phyloP scores from a whole-genome alignment of 1,284 basidiomycete genomes.

The Xerocomus amazonicus region DNA sequence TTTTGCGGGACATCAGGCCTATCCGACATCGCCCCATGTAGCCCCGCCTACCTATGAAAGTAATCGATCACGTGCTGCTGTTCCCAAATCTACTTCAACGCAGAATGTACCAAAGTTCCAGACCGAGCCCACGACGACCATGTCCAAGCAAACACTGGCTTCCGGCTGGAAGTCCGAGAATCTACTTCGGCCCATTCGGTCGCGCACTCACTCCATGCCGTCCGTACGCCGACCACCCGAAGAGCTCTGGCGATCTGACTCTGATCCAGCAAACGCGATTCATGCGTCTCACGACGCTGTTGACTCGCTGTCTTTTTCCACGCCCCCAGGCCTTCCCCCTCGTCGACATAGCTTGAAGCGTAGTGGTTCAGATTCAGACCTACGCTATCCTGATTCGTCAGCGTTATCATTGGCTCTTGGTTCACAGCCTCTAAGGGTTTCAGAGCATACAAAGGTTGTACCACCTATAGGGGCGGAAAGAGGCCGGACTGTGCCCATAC shows the following conservation, averaged over 20 bases:
- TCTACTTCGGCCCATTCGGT: slow-evolving; percentile 16
- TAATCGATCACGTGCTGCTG: slow-evolving; percentile 7
- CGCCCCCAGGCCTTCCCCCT: slow-evolving; percentile 22
- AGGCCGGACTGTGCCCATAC: slow-evolving; percentile 19
- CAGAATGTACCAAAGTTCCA: slow-evolving; percentile 6
- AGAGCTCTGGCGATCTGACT: slow-evolving; percentile 21
- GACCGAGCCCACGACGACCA: slow-evolving; percentile 3
- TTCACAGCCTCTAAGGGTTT: slow-evolving; percentile 25
- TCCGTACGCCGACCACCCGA: slow-evolving; percentile 15
- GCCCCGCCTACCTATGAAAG: slow-evolving; percentile 9
- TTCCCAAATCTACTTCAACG: slow-evolving; percentile 8
- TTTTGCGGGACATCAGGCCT: slow-evolving; percentile 4
- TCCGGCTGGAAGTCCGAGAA: slow-evolving; percentile 20
- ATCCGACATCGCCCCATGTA: slow-evolving; percentile 6
- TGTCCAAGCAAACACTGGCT: slow-evolving; percentile 4
- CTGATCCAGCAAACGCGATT: slow-evolving; percentile 3
- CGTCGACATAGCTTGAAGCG: slow-evolving; percentile 7
- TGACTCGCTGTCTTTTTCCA: background rate
- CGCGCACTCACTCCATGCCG: slow-evolving; percentile 15
- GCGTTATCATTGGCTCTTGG: slow-evolving; percentile 27
- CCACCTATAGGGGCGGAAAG: slow-evolving; percentile 32
- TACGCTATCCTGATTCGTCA: slow-evolving; percentile 9
- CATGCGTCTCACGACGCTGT: slow-evolving; percentile 1
- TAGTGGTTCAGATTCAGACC: slow-evolving; percentile 4
- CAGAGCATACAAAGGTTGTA: slow-evolving; percentile 22